These are phyloP conservation scores for Thecaphora thlaspeos DNA, from an alignment of 1,284 basidiomycete genomes.

Conservation along the genomic window DNA sequence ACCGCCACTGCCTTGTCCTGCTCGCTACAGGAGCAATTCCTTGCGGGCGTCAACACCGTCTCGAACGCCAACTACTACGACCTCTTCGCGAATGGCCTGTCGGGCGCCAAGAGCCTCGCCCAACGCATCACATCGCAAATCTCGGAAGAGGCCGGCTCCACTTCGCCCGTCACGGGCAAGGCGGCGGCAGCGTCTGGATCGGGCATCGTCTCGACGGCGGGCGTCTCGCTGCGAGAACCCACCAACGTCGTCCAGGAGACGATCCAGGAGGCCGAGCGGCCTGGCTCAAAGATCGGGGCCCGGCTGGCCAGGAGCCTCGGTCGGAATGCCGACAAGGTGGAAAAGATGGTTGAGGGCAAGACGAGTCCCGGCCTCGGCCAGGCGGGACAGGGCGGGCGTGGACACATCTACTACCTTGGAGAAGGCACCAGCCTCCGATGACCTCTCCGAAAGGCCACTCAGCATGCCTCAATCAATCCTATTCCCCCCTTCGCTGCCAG, in stretches of 20 bases:
- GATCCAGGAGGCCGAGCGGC: conserved; percentile 7
- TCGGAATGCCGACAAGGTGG: conserved; percentile 17
- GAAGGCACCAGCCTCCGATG: conserved; percentile 31
- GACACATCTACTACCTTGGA: conserved; percentile 29
- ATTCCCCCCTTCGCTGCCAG: no score
- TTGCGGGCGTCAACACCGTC: conserved; percentile 17
- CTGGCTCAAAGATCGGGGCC: conserved; percentile 26
- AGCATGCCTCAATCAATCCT: no score
- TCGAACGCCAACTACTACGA: conserved; percentile 36
- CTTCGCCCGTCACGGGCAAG: conserved; percentile 7
- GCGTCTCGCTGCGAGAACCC: conserved; percentile 19
- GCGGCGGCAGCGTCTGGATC: conserved; percentile 1
- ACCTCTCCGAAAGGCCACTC: no score
- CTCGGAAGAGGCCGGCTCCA: conserved; percentile 8
- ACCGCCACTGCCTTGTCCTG: neutral
- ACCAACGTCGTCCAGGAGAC: conserved; percentile 2
- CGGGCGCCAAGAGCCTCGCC: conserved; percentile 19
- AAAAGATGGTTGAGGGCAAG: conserved; percentile 26
- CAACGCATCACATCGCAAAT: conserved; percentile 5
- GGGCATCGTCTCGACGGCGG: conserved; percentile 32
- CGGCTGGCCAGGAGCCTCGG: conserved; percentile 20
- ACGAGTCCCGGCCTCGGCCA: conserved; percentile 23
- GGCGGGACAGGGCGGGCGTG: conserved; percentile 18
- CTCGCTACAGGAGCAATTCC: conserved; percentile 20
- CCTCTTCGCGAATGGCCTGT: conserved; percentile 26